Percentiles rank a stretch among this genome's conserved stretches.
Conservation (phyloP, 2,329 filamentous ascomycete genomes). For the Fusarium drepaniforme region DNA sequence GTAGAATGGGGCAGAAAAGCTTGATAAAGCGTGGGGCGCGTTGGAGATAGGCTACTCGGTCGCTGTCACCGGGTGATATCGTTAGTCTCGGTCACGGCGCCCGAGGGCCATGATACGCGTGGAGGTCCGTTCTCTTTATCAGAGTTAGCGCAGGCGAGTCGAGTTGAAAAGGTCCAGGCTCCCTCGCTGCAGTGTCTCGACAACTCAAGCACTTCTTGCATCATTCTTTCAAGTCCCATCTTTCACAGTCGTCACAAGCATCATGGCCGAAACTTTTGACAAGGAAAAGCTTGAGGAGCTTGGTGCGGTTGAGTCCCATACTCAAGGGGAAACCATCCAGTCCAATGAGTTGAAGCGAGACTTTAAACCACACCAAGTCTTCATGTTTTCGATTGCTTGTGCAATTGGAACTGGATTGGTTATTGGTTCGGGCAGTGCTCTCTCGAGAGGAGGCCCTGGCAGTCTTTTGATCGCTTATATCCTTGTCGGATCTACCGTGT, state of each 20-base stretch:
- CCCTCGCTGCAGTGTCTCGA: neutral
- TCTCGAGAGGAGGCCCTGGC: constrained; percentile 60
- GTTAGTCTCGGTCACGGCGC: neutral
- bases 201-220: neutral
- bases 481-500: constrained; percentile 63
- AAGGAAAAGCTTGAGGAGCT: neutral
- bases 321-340: neutral
- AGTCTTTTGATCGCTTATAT: constrained; percentile 55
- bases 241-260: neutral
- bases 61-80: neutral
- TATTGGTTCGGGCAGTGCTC: constrained; percentile 62
- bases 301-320: neutral
- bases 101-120: neutral
- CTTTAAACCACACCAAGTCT: constrained; percentile 46
- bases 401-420: constrained; percentile 59
- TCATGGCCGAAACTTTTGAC: neutral
- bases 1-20: neutral
- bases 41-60: neutral
- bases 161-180: neutral
- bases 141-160: neutral
- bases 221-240: neutral
- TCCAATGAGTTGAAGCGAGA: constrained; percentile 27
- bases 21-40: neutral
- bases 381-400: constrained; percentile 54
- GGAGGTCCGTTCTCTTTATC: neutral